Evolutionary conservation across 2,329 filamentous ascomycete genomes (phyloP).

Genomic region (Diaporthe amygdali): DNA sequence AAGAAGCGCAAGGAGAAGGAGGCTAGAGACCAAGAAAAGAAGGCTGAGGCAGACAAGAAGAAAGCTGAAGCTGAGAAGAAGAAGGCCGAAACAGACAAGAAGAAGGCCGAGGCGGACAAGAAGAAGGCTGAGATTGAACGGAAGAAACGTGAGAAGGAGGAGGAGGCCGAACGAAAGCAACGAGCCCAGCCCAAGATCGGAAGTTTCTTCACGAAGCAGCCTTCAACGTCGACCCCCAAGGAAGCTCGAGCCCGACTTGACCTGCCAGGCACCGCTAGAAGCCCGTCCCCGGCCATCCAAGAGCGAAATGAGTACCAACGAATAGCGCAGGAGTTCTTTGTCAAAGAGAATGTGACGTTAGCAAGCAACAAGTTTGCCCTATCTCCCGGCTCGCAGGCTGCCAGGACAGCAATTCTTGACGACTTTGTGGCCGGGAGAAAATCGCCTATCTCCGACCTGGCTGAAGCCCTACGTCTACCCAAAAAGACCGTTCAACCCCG

Average conservation of each 20-base stretch:
- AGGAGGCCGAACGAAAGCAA: conserved; percentile 56
- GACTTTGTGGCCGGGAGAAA: conserved; percentile 54
- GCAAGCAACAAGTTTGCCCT: conserved; percentile 64
- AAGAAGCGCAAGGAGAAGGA: conserved; percentile 33
- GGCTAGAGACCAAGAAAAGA: conserved; percentile 34
- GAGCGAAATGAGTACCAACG: conserved; percentile 63
- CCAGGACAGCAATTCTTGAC: conserved; percentile 58
- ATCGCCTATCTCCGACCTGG: conserved; percentile 54
- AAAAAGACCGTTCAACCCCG: conserved; percentile 41
- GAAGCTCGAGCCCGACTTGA: conserved; percentile 34
- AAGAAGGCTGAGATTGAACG: conserved; percentile 51
- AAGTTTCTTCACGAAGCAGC: conserved; percentile 47
- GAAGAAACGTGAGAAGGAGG: conserved; percentile 47
- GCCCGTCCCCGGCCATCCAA: conserved; percentile 28
- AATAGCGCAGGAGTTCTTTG: conserved; percentile 80
- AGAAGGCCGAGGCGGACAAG: conserved; percentile 38
- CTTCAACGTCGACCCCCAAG: conserved; percentile 44
- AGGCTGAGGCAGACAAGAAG: conserved; percentile 39
- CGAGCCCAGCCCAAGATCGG: conserved; percentile 52
- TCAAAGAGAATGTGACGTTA: conserved; percentile 75
- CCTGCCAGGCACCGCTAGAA: conserved; percentile 24
- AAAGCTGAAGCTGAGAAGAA: conserved; percentile 42
- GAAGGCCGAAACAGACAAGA: conserved; percentile 37
- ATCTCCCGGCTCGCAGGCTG: conserved; percentile 60
- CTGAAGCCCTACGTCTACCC: conserved; percentile 52